These are phyloP conservation scores for Nevesoporus exiguus DNA, from an alignment of 768 basidiomycete genomes.

Conservation along the genomic window DNA sequence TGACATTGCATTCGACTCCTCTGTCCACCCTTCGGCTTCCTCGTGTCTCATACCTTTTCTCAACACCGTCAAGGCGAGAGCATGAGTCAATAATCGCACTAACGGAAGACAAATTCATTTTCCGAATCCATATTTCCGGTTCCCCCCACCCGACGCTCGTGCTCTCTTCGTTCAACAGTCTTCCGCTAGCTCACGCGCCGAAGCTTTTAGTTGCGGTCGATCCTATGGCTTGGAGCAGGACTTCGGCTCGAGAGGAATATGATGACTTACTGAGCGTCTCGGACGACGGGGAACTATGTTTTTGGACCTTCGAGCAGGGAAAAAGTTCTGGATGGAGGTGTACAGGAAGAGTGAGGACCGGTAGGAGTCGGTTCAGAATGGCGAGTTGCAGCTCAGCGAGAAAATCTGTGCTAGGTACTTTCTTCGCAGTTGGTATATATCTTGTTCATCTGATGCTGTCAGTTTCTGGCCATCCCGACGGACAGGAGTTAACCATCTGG, in stretches of 20 bases:
- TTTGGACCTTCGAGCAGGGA: slow-evolving; percentile 70
- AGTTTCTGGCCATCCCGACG: slow-evolving; percentile 62
- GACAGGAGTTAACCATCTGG: slow-evolving; percentile 90
- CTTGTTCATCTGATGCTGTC: slow-evolving; percentile 1
- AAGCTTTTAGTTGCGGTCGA: slow-evolving; percentile 73
- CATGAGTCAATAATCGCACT: slow-evolving; percentile 65
- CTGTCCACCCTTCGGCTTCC: slow-evolving; percentile 45
- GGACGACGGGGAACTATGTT: slow-evolving; percentile 72
- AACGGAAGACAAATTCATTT: slow-evolving; percentile 55
- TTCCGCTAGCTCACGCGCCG: slow-evolving; percentile 49
- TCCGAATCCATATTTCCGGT: slow-evolving; percentile 48
- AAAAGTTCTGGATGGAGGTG: slow-evolving; percentile 49
- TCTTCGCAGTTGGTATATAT: background rate
- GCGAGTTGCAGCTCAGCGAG: slow-evolving; percentile 88
- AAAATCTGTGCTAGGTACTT: slow-evolving; percentile 80
- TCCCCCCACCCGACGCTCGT: slow-evolving; percentile 37
- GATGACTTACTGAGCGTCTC: slow-evolving; percentile 82
- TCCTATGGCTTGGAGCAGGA: slow-evolving; percentile 78
- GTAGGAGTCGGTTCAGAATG: slow-evolving; percentile 57
- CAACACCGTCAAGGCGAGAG: slow-evolving; percentile 51
- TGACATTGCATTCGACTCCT: slow-evolving; percentile 56
- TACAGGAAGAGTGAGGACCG: slow-evolving; percentile 74
- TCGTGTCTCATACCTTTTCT: slow-evolving; percentile 57
- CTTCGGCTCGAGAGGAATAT: slow-evolving; percentile 45
- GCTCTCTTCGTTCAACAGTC: slow-evolving; percentile 45